A percentile compares a stretch with the other conserved stretches of the same genome.
These are phyloP conservation scores for Didymella keratinophila DNA, from an alignment of 2,329 filamentous ascomycete genomes.

Conservation along the genomic window DNA sequence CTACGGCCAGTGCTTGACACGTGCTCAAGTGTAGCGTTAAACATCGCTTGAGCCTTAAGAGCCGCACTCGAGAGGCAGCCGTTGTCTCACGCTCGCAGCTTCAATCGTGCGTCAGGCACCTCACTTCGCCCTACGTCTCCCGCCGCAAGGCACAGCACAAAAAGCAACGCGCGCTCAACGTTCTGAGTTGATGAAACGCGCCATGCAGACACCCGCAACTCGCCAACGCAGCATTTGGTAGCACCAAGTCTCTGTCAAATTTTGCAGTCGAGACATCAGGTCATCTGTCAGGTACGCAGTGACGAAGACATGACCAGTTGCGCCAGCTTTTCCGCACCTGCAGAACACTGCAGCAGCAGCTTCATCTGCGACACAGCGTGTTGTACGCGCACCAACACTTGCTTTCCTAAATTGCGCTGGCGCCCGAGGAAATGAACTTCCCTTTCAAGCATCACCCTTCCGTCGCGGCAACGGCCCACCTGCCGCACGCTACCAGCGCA, in stretches of 20 bases:
- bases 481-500: slow-evolving; percentile 30
- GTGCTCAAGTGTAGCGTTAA: slow-evolving; percentile 8
- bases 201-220: slow-evolving; percentile 28
- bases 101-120: slow-evolving; percentile 12
- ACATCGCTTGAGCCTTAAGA: slow-evolving; percentile 2
- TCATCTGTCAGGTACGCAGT: slow-evolving; percentile 25
- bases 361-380: slow-evolving; percentile 2
- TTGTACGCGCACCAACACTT: slow-evolving; percentile 7
- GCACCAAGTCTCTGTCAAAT: slow-evolving; percentile 21
- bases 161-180: slow-evolving; percentile 17
- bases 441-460: slow-evolving; percentile 27
- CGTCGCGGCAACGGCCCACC: slow-evolving; percentile 31
- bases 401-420: slow-evolving; percentile 8
- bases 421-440: slow-evolving; percentile 17
- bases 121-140: slow-evolving; percentile 26
- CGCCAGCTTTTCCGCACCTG: slow-evolving; percentile 21
- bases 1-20: slow-evolving; percentile 4
- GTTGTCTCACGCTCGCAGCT: slow-evolving; percentile 13
- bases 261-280: slow-evolving; percentile 25
- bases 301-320: slow-evolving; percentile 11
- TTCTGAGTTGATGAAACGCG: slow-evolving; percentile 31
- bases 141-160: slow-evolving; percentile 29
- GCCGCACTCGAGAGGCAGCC: slow-evolving; percentile 9
- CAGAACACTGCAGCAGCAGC: slow-evolving; percentile 27
- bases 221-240: slow-evolving; percentile 25